Evolutionary conservation across 2,329 filamentous ascomycete genomes (phyloP).

Genomic region (Colletotrichum gigasporum): DNA sequence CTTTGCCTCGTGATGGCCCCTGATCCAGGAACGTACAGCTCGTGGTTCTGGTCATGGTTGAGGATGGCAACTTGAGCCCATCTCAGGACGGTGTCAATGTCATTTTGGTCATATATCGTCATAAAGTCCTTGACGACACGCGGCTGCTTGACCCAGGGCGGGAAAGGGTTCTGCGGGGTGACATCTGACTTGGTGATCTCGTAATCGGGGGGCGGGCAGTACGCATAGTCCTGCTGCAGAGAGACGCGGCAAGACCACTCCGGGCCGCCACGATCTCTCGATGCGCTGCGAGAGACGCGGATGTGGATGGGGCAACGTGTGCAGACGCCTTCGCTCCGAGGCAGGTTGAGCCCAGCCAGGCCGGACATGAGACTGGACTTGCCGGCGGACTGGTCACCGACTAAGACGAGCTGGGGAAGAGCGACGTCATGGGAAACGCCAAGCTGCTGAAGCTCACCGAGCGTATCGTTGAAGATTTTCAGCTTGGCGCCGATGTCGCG

Average conservation of each 20-base stretch:
- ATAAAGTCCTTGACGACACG: conserved; percentile 68
- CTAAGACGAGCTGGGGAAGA: conserved; percentile 81
- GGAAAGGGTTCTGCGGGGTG: conserved; percentile 63
- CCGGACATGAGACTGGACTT: conserved; percentile 78
- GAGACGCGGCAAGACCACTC: conserved; percentile 76
- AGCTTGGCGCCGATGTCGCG: conserved; percentile 69
- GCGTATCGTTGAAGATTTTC: conserved; percentile 71
- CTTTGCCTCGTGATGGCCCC: conserved; percentile 50
- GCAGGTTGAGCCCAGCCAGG: conserved; percentile 75
- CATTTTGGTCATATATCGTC: conserved; percentile 65
- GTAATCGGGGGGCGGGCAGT: conserved; percentile 50
- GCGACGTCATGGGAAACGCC: conserved; percentile 77
- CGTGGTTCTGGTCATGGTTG: conserved; percentile 67
- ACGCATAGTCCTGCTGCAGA: conserved; percentile 72
- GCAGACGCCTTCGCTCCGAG: conserved; percentile 76
- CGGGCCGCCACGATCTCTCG: conserved; percentile 20
- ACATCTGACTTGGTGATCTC: conserved; percentile 56
- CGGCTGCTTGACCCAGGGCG: conserved; percentile 69
- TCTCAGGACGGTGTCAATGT: conserved; percentile 74
- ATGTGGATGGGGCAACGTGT: conserved; percentile 86
- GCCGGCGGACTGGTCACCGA: conserved; percentile 86
- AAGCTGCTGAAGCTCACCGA: conserved; percentile 75
- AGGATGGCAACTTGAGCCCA: conserved; percentile 83
- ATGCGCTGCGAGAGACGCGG: conserved; percentile 64
- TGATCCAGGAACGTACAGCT: conserved; percentile 63